Evolutionary conservation across 2,329 filamentous ascomycete genomes (phyloP).

Genomic region (Neopestalotiopsis sp.): DNA sequence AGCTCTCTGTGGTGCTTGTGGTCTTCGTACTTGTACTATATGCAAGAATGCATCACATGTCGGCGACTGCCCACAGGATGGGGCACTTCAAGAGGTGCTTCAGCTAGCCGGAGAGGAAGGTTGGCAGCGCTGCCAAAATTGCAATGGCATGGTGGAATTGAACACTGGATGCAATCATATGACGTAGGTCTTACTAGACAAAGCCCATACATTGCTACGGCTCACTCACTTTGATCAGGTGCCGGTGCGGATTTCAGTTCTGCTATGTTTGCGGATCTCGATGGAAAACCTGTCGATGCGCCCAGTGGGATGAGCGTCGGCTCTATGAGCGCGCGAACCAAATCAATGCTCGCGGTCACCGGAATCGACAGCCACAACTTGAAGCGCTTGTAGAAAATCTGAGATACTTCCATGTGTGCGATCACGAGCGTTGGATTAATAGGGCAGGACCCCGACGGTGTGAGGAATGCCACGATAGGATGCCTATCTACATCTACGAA

Average conservation of each 20-base stretch:
- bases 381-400: no score
- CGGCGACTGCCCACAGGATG: slow-evolving; percentile 54
- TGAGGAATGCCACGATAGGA: slow-evolving; percentile 28
- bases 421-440: slow-evolving; percentile 40
- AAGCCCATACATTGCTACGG: neutral
- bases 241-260: slow-evolving; percentile 51
- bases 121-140: slow-evolving; percentile 58
- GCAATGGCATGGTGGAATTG: slow-evolving; percentile 53
- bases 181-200: slow-evolving; percentile 46
- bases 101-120: slow-evolving; percentile 43
- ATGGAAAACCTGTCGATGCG: slow-evolving; percentile 47
- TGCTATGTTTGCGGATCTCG: slow-evolving; percentile 51
- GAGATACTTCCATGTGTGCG: no score
- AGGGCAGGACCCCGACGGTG: slow-evolving; percentile 22
- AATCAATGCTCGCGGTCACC: slow-evolving; percentile 33
- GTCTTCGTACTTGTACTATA: slow-evolving; percentile 47
- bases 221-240: slow-evolving; percentile 39
- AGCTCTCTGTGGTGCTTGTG: slow-evolving; percentile 50
- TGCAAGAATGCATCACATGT: slow-evolving; percentile 55
- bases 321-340: slow-evolving; percentile 38
- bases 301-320: slow-evolving; percentile 42
- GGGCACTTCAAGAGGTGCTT: slow-evolving; percentile 43
- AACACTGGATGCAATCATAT: slow-evolving; percentile 61
- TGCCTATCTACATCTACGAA: slow-evolving; percentile 50
- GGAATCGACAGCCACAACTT: slow-evolving; percentile 21